These are phyloP conservation scores for Stemphylium beticola DNA, from an alignment of 2,329 filamentous ascomycete species.

Conservation along the genomic window DNA sequence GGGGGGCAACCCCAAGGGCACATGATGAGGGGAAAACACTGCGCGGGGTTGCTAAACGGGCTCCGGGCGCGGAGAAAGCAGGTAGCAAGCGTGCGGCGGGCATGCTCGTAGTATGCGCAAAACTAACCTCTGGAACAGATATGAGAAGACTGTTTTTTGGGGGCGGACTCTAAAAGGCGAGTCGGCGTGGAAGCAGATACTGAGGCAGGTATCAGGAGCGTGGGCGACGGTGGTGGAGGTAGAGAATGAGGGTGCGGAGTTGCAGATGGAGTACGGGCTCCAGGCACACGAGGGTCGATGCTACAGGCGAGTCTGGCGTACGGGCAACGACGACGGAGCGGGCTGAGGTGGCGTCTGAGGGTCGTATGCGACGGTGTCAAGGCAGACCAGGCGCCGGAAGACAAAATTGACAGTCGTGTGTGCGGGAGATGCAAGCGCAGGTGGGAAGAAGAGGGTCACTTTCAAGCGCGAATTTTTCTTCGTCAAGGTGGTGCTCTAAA, in stretches of 20 bases:
- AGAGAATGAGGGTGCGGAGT: slow-evolving; percentile 18
- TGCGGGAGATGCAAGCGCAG: slow-evolving; percentile 36
- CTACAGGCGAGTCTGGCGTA: slow-evolving; percentile 14
- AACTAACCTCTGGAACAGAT: slow-evolving; percentile 36
- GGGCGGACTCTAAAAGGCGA: slow-evolving; percentile 2
- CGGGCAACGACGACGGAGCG: slow-evolving; percentile 26
- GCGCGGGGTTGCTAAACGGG: slow-evolving; percentile 16
- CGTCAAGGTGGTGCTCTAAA: slow-evolving; percentile 24
- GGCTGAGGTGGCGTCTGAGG: slow-evolving; percentile 36
- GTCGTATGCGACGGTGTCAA: slow-evolving; percentile 29
- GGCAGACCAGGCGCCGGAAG: slow-evolving; percentile 34
- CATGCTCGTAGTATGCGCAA: slow-evolving; percentile 19
- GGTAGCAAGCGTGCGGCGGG: slow-evolving; percentile 19
- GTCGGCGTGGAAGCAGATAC: slow-evolving; percentile 2
- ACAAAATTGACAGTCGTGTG: slow-evolving; percentile 46
- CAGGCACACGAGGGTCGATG: slow-evolving; percentile 35
- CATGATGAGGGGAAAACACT: slow-evolving; percentile 6
- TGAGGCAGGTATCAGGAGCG: slow-evolving; percentile 11
- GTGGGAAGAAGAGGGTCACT: slow-evolving; percentile 31
- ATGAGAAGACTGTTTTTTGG: slow-evolving; percentile 13
- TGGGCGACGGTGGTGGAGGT: slow-evolving; percentile 17
- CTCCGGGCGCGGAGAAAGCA: slow-evolving; percentile 21
- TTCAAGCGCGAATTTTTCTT: slow-evolving; percentile 29
- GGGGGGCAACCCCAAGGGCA: slow-evolving; percentile 2
- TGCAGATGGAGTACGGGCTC: slow-evolving; percentile 26